Evolutionary conservation across 164 flowering plant species (phyloP).

Genomic region (Chimonanthus praecox): DNA sequence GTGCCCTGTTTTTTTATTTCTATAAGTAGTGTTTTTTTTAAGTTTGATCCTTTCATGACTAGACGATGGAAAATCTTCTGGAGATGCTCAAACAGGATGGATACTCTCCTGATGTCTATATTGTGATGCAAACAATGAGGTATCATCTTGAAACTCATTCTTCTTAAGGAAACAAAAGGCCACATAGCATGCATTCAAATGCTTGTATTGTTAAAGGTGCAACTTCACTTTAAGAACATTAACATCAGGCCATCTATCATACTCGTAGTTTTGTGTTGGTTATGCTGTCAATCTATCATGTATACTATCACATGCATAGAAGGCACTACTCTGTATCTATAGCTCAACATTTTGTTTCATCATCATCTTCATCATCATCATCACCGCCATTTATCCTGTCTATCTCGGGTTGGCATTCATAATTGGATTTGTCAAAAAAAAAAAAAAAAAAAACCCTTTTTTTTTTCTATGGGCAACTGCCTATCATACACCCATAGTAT

Average conservation of each 20-base stretch:
- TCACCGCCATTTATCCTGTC: too few species aligned
- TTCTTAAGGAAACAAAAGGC: background rate
- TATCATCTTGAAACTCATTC: constrained; percentile 15
- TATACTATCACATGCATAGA: too few species aligned
- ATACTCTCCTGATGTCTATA: constrained; percentile 52
- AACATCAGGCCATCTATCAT: background rate
- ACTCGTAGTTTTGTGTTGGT: too few species aligned
- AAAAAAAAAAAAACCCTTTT: too few species aligned
- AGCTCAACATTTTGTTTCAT: too few species aligned
- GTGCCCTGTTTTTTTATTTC: background rate
- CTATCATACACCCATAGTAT: too few species aligned
- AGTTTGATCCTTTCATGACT: background rate
- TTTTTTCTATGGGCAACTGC: too few species aligned
- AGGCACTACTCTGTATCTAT: too few species aligned
- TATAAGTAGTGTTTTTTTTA: background rate
- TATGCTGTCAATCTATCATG: too few species aligned
- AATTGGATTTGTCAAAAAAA: too few species aligned
- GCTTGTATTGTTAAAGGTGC: background rate
- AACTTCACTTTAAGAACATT: background rate
- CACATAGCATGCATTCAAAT: background rate
- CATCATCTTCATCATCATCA: too few species aligned
- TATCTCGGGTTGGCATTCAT: too few species aligned
- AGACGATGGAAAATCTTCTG: constrained; percentile 68
- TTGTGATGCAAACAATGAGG: constrained; percentile 73
- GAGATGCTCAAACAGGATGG: constrained; percentile 77